Evolutionary conservation across 2,329 filamentous ascomycete genomes (phyloP).

Genomic region (Colletotrichum navitas): DNA sequence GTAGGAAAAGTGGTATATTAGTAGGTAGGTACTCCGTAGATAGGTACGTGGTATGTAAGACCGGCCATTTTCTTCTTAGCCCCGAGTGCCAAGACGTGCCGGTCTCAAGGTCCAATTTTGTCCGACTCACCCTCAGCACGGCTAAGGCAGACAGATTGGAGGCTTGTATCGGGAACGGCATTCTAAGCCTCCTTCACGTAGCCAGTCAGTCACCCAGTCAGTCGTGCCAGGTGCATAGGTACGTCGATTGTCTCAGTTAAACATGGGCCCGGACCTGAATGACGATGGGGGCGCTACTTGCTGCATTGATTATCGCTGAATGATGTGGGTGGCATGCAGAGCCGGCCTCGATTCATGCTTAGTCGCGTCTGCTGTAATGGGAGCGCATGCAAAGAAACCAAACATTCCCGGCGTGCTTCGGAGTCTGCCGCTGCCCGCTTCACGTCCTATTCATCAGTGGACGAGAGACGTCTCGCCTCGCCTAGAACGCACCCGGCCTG

Average conservation of each 20-base stretch:
- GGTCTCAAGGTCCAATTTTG: slow-evolving; percentile 19
- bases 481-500: not conserved
- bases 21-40: too few relatives aligned
- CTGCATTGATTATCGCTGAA: slow-evolving; percentile 1
- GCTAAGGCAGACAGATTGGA: slow-evolving; percentile 7
- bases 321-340: slow-evolving; percentile 31
- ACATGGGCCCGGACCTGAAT: slow-evolving; percentile 20
- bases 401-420: slow-evolving; percentile 27
- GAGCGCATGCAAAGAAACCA: slow-evolving; percentile 31
- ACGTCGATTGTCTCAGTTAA: slow-evolving; percentile 33
- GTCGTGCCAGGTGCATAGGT: slow-evolving; percentile 14
- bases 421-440: slow-evolving; percentile 26
- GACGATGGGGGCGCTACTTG: not conserved
- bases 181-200: slow-evolving; percentile 27
- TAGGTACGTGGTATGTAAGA: too few relatives aligned
- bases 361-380: not conserved
- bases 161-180: slow-evolving; percentile 38
- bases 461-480: not conserved
- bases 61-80: too few relatives aligned
- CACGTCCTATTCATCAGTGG: not conserved
- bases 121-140: not conserved
- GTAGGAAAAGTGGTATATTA: too few relatives aligned
- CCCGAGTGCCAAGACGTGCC: not conserved
- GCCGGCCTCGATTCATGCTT: not conserved
- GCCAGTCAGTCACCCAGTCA: slow-evolving; percentile 1